Evolutionary conservation across 768 basidiomycete genomes (phyloP).

Genomic region (Kwoniella sp.): DNA sequence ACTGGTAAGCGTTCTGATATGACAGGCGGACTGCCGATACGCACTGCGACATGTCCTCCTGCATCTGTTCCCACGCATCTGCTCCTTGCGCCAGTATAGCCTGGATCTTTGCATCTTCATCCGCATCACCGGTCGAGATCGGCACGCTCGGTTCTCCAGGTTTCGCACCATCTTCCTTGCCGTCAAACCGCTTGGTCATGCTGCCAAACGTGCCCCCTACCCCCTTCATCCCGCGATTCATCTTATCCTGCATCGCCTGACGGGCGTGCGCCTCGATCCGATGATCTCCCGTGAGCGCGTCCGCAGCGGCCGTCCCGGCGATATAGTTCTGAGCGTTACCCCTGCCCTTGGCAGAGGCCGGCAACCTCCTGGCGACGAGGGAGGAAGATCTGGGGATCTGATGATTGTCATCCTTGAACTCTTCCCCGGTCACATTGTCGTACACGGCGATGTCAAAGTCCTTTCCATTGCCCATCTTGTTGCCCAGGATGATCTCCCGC

Average conservation of each 20-base stretch:
- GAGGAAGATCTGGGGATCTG: slow-evolving; percentile 93
- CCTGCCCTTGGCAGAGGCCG: slow-evolving; percentile 55
- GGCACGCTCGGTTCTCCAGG: slow-evolving; percentile 17
- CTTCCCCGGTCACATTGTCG: slow-evolving; percentile 81
- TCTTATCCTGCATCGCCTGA: slow-evolving; percentile 41
- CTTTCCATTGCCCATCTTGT: slow-evolving; percentile 81
- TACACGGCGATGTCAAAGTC: slow-evolving; percentile 91
- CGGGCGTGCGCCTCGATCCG: slow-evolving; percentile 41
- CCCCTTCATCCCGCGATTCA: slow-evolving; percentile 24
- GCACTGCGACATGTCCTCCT: slow-evolving; percentile 99
- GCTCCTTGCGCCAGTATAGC: slow-evolving; percentile 95
- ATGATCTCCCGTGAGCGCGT: slow-evolving; percentile 59
- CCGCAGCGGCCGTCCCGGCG: slow-evolving; percentile 41
- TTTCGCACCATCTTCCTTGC: slow-evolving; percentile 60
- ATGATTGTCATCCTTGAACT: slow-evolving; percentile 84
- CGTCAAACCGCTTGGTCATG: slow-evolving; percentile 87
- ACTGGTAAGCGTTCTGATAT: neutral
- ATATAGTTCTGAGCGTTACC: slow-evolving; percentile 53
- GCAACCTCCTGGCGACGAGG: slow-evolving; percentile 85
- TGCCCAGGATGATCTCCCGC: slow-evolving; percentile 94
- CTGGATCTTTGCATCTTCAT: slow-evolving; percentile 93
- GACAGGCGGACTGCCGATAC: slow-evolving; percentile 54
- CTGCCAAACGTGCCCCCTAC: slow-evolving; percentile 33
- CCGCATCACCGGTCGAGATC: slow-evolving; percentile 54
- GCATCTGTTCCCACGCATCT: slow-evolving; percentile 95